phyloP scores from a whole-genome alignment of 257 asterid genomes.

The Scutellaria baicalensis region DNA sequence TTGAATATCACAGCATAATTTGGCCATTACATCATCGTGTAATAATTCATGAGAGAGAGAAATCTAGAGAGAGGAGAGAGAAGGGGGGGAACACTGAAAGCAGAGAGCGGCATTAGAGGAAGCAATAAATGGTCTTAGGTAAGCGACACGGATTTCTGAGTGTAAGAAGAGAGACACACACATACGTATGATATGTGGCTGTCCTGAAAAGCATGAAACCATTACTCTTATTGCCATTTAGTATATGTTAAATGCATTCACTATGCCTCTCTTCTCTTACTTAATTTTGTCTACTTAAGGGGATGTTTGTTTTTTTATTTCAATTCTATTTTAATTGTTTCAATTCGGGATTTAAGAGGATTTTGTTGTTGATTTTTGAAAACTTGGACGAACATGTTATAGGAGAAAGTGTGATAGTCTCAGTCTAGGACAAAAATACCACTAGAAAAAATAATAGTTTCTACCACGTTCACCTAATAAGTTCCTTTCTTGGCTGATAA shows the following conservation, averaged over 20 bases:
- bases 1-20: constrained; percentile 19
- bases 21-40: background rate
- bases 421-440: too few species aligned
- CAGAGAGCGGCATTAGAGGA: background rate
- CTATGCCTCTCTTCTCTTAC: too few species aligned
- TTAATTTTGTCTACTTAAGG: too few species aligned
- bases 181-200: constrained; percentile 30
- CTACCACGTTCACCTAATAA: too few species aligned
- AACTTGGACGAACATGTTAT: too few species aligned
- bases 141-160: constrained; percentile 21
- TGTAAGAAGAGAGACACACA: background rate
- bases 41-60: constrained; percentile 20
- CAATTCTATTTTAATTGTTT: too few species aligned
- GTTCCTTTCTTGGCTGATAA: too few species aligned
- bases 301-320: too few species aligned
- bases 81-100: constrained; percentile 13
- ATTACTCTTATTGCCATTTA: background rate
- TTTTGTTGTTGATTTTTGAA: too few species aligned
- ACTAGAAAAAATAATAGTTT: background rate
- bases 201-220: constrained; percentile 8
- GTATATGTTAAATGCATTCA: too few species aligned
- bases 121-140: constrained; percentile 26
- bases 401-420: too few species aligned
- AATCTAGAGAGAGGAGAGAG: background rate
- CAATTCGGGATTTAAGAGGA: too few species aligned